A percentile compares a stretch with the other conserved stretches of the same genome.
Conservation (phyloP, 257 asterid genomes). For the Solanum ahanhuiri region DNA sequence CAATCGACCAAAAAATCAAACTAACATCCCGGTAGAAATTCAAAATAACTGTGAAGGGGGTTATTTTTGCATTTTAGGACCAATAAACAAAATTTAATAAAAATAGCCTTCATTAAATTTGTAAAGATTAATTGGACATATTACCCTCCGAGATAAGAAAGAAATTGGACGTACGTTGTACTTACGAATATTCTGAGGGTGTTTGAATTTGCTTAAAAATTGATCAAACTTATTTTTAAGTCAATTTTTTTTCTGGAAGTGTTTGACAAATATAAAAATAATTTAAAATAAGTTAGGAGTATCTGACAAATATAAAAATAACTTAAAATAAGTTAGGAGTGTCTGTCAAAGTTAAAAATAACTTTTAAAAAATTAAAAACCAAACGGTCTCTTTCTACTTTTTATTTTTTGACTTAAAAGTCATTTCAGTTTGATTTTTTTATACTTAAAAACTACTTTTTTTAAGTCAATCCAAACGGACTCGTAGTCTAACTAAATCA, state of each 20-base stretch:
- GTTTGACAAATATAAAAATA: no score
- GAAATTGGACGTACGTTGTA: neutral
- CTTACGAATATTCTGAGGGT: neutral
- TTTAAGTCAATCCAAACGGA: no score
- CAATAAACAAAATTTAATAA: no score
- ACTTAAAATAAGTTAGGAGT: no score
- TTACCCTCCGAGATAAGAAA: neutral
- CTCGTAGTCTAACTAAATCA: neutral
- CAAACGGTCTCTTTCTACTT: neutral
- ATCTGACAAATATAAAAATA: no score
- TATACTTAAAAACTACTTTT: no score
- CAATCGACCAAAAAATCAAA: neutral
- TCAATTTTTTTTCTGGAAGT: neutral
- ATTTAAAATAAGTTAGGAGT: no score
- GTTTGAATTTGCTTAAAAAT: no score
- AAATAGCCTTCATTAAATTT: neutral
- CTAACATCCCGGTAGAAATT: neutral
- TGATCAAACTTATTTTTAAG: neutral
- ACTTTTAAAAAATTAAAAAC: neutral
- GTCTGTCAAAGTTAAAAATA: no score
- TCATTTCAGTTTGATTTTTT: neutral
- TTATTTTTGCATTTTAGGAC: neutral
- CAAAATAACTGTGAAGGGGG: neutral
- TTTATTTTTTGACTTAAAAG: neutral
- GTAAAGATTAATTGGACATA: neutral